Base-by-base conservation (phyloP, 768 basidiomycete species). In the Cubamyces sp. region DNA sequence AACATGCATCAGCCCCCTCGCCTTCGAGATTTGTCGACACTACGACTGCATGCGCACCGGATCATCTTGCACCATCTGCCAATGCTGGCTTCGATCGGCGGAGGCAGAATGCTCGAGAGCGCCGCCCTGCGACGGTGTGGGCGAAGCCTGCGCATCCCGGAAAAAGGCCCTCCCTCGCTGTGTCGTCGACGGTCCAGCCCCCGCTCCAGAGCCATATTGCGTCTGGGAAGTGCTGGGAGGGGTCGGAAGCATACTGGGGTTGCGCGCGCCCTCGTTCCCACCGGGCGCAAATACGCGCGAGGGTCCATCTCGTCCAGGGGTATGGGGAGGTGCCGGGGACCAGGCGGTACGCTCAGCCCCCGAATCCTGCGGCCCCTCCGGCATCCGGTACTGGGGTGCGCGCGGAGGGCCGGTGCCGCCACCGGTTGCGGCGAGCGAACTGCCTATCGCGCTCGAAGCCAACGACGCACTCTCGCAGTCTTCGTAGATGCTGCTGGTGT, bases 201-300 rank as follows among this genome's bases (percentile, higher is more conserved):
- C 43, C 41, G 50, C 41, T 14, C 34, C 57, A 45, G 50, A 51
- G 30, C 42, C 53, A 46, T 12, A 12, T 23, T 28, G 55, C 30
- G 40, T 42, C 54, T 64, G 64, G 48, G 64, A 65, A 51, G 62
- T 68, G 49, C 54, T 48, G 15, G 67, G 67, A 25, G 67, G 67
- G 21, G 67, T 68, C 50, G 52, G 53, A 42, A 66, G 62, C 43
- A 58, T 62, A 30, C 51, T 52, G 34, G 34, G 54, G 6, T 42
- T 26, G 58, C 28, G 58, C 15, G 39, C 49, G 30, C 54, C 49
- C 63, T 47, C 50, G 43, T 60, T 64, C 58, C 49, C 63, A 64
- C 58, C 63, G 54, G 58, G 39, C 11, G 55, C n/a, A 34, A 41
- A 54, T 48, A 40, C 28, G 48, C 52, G 52, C 23, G 56, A 26